A percentile compares a stretch with the other conserved stretches of the same genome.
Evolutionary conservation across 306 rosid genomes (phyloP).

Genomic region (Vicia sativa): DNA sequence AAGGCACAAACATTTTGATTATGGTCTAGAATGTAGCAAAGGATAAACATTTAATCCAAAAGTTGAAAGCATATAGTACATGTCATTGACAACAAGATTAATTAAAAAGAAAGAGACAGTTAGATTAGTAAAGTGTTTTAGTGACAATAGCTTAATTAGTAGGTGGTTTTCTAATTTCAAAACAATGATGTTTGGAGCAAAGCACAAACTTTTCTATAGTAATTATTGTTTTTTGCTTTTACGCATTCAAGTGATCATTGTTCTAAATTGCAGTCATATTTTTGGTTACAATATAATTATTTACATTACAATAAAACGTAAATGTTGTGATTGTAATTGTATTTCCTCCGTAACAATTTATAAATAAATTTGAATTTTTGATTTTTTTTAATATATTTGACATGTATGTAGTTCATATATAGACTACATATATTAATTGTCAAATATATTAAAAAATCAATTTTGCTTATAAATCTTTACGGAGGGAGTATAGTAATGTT

Average conservation of each 20-base stretch:
- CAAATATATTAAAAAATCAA: no score
- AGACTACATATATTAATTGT: no score
- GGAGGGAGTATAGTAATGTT: no score
- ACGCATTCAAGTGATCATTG: constrained; percentile 35
- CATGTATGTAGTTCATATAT: no score
- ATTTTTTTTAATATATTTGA: no score
- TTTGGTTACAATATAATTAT: not conserved
- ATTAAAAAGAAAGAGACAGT: constrained; percentile 37
- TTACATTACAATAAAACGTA: not conserved
- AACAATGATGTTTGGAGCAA: constrained; percentile 54
- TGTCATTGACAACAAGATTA: constrained; percentile 69
- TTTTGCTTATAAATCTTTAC: no score
- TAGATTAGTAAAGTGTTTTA: constrained; percentile 39
- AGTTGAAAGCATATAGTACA: constrained; percentile 45
- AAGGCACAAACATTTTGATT: constrained; percentile 68
- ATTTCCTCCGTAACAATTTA: no score
- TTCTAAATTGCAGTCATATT: not conserved
- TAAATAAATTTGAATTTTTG: no score
- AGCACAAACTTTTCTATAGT: constrained; percentile 43
- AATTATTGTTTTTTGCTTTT: constrained; percentile 44
- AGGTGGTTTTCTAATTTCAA: constrained; percentile 54
- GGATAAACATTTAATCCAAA: constrained; percentile 71
- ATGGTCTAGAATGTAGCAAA: constrained; percentile 72
- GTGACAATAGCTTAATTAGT: constrained; percentile 34
- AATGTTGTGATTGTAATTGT: no score